Evolutionary conservation across 768 basidiomycete species (phyloP).

Genomic region (Lactarius pseudohatsudake): DNA sequence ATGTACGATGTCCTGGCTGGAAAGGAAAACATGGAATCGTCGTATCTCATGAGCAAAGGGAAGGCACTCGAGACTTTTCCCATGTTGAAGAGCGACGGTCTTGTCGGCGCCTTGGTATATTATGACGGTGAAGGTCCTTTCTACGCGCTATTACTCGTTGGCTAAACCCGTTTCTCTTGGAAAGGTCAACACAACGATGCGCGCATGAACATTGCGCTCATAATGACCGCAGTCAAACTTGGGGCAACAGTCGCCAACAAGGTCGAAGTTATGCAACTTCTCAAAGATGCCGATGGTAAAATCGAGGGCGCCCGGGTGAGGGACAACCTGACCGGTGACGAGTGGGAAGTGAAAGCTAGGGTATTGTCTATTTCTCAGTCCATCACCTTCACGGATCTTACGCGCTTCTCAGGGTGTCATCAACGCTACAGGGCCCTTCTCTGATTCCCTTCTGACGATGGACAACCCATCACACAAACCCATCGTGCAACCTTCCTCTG

Average conservation of each 20-base stretch:
- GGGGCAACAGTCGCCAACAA: slow-evolving; percentile 90
- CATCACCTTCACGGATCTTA: not conserved
- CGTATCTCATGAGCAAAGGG: slow-evolving; percentile 93
- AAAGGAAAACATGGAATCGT: slow-evolving; percentile 93
- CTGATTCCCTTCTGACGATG: slow-evolving; percentile 79
- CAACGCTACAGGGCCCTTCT: slow-evolving; percentile 96
- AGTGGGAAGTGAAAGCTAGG: slow-evolving; percentile 81
- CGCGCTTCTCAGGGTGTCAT: slow-evolving; percentile 65
- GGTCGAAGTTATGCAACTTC: slow-evolving; percentile 75
- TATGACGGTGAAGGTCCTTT: slow-evolving; percentile 72
- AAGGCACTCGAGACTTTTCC: slow-evolving; percentile 95
- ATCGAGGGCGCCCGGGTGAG: slow-evolving; percentile 73
- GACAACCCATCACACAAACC: slow-evolving; percentile 75
- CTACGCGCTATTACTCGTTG: slow-evolving; percentile 35
- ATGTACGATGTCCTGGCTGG: slow-evolving; percentile 95
- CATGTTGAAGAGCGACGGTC: slow-evolving; percentile 89
- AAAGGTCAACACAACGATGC: slow-evolving; percentile 97
- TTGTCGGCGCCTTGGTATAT: slow-evolving; percentile 94
- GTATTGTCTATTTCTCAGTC: slow-evolving; percentile 37
- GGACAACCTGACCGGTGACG: slow-evolving; percentile 80
- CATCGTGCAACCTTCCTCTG: slow-evolving; percentile 91
- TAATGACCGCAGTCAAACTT: slow-evolving; percentile 91
- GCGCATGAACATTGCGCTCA: slow-evolving; percentile 94
- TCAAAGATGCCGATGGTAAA: slow-evolving; percentile 64
- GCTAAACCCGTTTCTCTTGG: slow-evolving; percentile 8